phyloP scores from a whole-genome alignment of 805 yeast species.

The Wickerhamiella occidentalis region DNA sequence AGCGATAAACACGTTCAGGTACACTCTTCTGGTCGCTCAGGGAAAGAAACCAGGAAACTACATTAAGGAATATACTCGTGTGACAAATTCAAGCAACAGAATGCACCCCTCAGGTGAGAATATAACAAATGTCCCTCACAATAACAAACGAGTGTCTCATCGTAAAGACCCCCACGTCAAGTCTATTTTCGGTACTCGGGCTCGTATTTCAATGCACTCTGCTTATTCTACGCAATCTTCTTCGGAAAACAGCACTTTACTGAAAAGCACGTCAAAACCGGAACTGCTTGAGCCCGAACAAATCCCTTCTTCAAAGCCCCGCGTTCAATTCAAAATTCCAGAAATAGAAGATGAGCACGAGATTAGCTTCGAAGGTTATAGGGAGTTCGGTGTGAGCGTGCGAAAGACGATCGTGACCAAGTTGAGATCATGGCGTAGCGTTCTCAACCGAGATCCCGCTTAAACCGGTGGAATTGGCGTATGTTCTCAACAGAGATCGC shows the following conservation, averaged over 20 bases:
- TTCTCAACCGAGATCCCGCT: conserved; percentile 1
- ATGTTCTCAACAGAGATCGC: no score
- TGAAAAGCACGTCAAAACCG: not conserved
- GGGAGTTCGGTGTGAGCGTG: conserved; percentile 4
- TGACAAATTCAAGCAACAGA: not conserved
- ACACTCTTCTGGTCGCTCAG: not conserved
- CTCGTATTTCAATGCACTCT: not conserved
- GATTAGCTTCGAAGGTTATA: not conserved
- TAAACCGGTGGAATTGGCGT: no score
- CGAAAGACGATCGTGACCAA: not conserved
- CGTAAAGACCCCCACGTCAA: not conserved
- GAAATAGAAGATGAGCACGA: not conserved
- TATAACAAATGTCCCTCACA: no score
- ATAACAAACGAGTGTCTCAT: no score
- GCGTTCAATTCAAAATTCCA: not conserved
- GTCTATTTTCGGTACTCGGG: not conserved
- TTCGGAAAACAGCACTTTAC: not conserved
- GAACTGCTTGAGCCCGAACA: not conserved
- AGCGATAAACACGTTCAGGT: not conserved
- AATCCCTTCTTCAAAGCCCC: not conserved
- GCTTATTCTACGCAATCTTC: not conserved
- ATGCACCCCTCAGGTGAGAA: not conserved
- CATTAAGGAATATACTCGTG: not conserved
- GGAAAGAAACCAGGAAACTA: not conserved
- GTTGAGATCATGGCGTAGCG: conserved; percentile 2